phyloP scores from a whole-genome alignment of 345 rosid species.

The Atalantia buxifolia region DNA sequence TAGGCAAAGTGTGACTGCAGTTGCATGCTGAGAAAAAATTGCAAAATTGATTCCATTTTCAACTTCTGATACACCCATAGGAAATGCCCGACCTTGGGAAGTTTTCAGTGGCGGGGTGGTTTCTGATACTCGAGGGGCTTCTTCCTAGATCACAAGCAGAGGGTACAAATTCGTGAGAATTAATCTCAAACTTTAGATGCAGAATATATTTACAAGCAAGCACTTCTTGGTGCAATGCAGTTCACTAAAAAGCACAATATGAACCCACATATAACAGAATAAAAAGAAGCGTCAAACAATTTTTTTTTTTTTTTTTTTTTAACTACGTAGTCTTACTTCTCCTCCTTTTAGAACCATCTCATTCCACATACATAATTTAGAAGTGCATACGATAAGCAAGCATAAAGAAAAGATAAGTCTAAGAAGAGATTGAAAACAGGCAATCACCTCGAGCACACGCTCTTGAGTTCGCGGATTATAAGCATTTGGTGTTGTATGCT shows the following conservation, averaged over 20 bases:
- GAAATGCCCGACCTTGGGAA: conserved; percentile 72
- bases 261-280: neutral
- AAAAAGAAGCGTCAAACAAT: neutral
- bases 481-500: conserved; percentile 26
- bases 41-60: conserved; percentile 82
- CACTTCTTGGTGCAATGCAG: neutral
- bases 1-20: conserved; percentile 74
- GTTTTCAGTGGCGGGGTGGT: conserved; percentile 33
- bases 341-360: neutral
- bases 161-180: neutral
- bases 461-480: conserved; percentile 50
- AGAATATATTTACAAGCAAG: neutral
- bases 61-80: conserved; percentile 76
- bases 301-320: neutral
- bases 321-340: neutral
- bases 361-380: neutral
- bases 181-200: neutral
- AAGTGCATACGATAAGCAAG: neutral
- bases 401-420: neutral
- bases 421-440: neutral
- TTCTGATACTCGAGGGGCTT: conserved; percentile 41
- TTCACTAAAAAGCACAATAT: neutral
- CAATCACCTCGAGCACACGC: conserved; percentile 59
- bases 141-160: conserved; percentile 41
- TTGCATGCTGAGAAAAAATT: conserved; percentile 78